Conservation (phyloP, 2,329 filamentous ascomycete species). For the Arthroderma sp. region DNA sequence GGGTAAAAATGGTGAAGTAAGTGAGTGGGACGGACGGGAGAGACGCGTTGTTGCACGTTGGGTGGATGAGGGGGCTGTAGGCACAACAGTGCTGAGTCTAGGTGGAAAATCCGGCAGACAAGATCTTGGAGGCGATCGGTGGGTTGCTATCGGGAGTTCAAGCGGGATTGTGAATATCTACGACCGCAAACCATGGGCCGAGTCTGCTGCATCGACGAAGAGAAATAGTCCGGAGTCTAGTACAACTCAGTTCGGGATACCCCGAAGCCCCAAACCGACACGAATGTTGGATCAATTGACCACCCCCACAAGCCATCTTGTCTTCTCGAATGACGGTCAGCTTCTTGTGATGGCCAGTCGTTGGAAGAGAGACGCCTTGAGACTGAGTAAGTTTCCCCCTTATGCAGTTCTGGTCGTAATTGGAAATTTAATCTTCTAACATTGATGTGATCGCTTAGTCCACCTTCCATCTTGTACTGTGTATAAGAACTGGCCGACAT, state of each 20-base stretch:
- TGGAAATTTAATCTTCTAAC: conserved; percentile 6
- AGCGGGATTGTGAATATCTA: conserved; percentile 90
- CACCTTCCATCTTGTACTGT: conserved; percentile 88
- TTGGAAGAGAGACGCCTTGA: conserved; percentile 77
- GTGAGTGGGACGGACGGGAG: conserved; percentile 65
- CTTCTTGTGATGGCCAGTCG: conserved; percentile 73
- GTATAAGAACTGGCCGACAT: conserved; percentile 93
- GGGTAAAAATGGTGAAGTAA: conserved; percentile 76
- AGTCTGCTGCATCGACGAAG: conserved; percentile 23
- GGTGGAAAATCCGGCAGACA: conserved; percentile 38
- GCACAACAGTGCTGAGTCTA: conserved; percentile 67
- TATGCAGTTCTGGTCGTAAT: background rate
- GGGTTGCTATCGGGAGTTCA: conserved; percentile 76
- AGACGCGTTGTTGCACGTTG: conserved; percentile 65
- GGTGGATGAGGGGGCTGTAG: conserved; percentile 80
- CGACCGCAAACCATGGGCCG: conserved; percentile 56
- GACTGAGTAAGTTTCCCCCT: conserved; percentile 39
- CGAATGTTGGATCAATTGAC: conserved; percentile 73
- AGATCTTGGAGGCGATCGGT: conserved; percentile 59
- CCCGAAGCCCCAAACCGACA: conserved; percentile 56
- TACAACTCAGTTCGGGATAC: conserved; percentile 36
- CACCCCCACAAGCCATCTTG: conserved; percentile 65
- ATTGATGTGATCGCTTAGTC: conserved; percentile 31
- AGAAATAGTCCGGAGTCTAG: conserved; percentile 17
- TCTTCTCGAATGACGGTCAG: conserved; percentile 81